Base-by-base conservation (phyloP, 2,329 filamentous ascomycete genomes). In the Aspergillus novoparasiticus region DNA sequence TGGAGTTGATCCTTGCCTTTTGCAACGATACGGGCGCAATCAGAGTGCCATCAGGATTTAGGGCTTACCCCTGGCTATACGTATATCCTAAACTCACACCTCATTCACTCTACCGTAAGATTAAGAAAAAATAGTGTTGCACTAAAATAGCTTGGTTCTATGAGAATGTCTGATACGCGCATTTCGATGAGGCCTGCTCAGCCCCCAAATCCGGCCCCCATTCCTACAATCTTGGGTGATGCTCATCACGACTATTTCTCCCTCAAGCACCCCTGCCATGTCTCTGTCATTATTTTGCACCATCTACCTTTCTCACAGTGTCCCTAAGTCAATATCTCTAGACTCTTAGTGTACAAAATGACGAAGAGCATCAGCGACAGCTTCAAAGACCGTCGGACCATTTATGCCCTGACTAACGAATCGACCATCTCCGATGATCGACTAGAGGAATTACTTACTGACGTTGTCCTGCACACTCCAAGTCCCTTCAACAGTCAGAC, bases 401-500 rank as follows among this genome's bases (percentile, higher is more conserved):
- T 77, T 64, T 79, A 80, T 66, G 57, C 72, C 23, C 73, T 80
- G 28, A 73, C 72, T 59, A 74, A 73, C 58, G 68, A 73, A 32
- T 73, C 71, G 57, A 72, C 76, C 39, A 73, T 78, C 43, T 62
- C 75, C 4, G 77, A 80, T 66, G 69, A 73, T 41, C 70, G 75
- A 66, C 71, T 80, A 61, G 73, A 78, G 57, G 71, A 75, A 56
- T 71, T 80, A 34, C 75, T 80, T 41, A 72, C 78, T 59, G 66
- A 73, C 14, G 83, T 87, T 60, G 82, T 95, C 69, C 82, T 87
- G 64, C 84, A 93, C 77, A 84, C 90, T 1, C 94, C 94, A 48
- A 90, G 87, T 58, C 88, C 89, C 68, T 97, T 97, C 89, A 97
- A 97, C 87, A 91, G 88, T 48, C 94, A 97, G 83, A 88, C 88